Evolutionary conservation across 2,329 filamentous ascomycete species (phyloP), one percentile per base, ranked within the genome.

Genomic region (Bipolaris bicolor): DNA sequence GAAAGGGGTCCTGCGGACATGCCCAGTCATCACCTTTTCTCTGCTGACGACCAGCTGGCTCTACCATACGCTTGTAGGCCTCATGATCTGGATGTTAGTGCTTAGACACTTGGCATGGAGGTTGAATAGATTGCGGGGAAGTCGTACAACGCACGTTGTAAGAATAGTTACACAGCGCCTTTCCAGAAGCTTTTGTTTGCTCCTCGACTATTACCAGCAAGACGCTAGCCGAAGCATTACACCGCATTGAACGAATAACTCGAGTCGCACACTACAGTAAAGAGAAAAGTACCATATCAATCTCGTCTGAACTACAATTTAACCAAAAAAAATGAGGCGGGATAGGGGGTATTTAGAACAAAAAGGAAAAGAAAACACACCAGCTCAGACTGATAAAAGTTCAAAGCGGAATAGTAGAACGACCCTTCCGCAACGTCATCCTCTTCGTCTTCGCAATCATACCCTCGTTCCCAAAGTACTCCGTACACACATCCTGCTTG

Each of bases 401-500:
- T 31, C 3, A 31, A 31, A 31, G 10, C 10, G 29, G 29, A 31
- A 11, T 31, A 11, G 29, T 31, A 31, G 29, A 31, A 31, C 10
- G 11, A 7, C 46, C 39, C 36, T 7, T n/a, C 20, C 39, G 31
- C 24, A 34, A 16, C n/a, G 24, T 48, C 49, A 51, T 57, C 22
- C 22, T 33, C 45, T 22, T 54, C 31, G 39, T 54, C 20, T 29
- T 49, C 3, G 46, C 46, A 49, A 49, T 49, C 46, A 49, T 49
- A 39, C 46, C 46, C 22, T 39, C 22, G 34, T 24, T 49, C 24
- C 45, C 50, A 40, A 54, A 54, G 34, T 54, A 57, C n/a, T 26
- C 26, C 26, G 33, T 39, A 20, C 55, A 57, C 13, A 57, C 26
- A 18, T 54, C 50, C 9, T 37, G 15, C 31, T 44, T 49, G 7